Conservation (phyloP, 2,329 filamentous ascomycete genomes). For the Stenocarpella maydis region DNA sequence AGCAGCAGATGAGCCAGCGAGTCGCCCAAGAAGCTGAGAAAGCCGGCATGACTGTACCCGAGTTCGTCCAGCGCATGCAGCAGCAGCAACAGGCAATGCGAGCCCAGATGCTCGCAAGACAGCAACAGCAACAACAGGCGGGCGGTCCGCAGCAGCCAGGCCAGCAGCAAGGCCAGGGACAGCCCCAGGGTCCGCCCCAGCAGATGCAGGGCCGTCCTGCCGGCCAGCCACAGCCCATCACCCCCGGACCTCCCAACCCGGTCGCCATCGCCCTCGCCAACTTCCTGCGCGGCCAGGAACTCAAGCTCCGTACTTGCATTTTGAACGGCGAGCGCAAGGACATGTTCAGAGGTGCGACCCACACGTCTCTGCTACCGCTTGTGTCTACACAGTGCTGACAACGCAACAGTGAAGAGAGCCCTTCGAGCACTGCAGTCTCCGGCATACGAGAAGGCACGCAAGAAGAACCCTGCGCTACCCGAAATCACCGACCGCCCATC, state of each 20-base stretch:
- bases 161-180: constrained; percentile 37
- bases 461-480: constrained; percentile 89
- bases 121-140: constrained; percentile 47
- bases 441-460: constrained; percentile 86
- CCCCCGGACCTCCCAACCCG: constrained; percentile 84
- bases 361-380: not conserved
- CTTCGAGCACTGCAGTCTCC: constrained; percentile 89
- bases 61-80: constrained; percentile 80
- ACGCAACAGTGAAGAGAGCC: constrained; percentile 83
- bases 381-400: constrained; percentile 34
- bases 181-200: constrained; percentile 49
- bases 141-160: constrained; percentile 43
- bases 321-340: constrained; percentile 97
- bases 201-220: constrained; percentile 48
- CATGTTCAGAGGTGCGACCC: constrained; percentile 84
- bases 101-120: constrained; percentile 47
- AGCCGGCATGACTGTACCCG: constrained; percentile 82
- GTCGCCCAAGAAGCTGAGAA: constrained; percentile 84
- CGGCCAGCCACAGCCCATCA: constrained; percentile 71
- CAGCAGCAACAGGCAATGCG: constrained; percentile 61
- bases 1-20: constrained; percentile 71
- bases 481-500: constrained; percentile 87
- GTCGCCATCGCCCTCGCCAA: constrained; percentile 88
- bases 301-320: constrained; percentile 91
- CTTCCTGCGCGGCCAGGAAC: constrained; percentile 82